Conservation (phyloP, 306 rosid species). For the Elaeagnus macrophylla region DNA sequence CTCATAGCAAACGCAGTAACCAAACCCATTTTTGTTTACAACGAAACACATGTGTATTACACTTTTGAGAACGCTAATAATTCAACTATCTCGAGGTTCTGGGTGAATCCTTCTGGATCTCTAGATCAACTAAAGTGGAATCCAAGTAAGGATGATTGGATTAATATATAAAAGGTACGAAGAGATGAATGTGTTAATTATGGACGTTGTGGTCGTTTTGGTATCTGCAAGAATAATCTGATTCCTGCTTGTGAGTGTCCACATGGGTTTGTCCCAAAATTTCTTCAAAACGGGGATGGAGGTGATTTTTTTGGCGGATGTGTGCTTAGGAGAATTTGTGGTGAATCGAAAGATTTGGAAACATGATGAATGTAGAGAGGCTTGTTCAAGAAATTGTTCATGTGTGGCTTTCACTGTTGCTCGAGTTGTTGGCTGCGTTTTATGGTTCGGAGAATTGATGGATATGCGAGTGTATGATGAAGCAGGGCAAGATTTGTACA, state of each 20-base stretch:
- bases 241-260: slow-evolving; percentile 7
- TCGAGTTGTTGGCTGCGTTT: too few species aligned
- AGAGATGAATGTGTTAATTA: slow-evolving; percentile 26
- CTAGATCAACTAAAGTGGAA: too few species aligned
- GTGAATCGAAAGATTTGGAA: not conserved
- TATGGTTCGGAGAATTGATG: too few species aligned
- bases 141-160: slow-evolving; percentile 8
- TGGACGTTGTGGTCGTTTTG: slow-evolving; percentile 3
- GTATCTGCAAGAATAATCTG: too few species aligned
- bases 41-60: too few species aligned
- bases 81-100: too few species aligned
- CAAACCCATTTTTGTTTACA: slow-evolving; percentile 16
- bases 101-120: too few species aligned
- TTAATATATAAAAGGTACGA: slow-evolving; percentile 8
- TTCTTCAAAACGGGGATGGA: not conserved
- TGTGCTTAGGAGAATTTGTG: slow-evolving; percentile 1
- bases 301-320: slow-evolving; percentile 8
- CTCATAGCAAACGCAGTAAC: not conserved
- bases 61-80: too few species aligned
- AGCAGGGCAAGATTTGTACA: too few species aligned
- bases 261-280: slow-evolving; percentile 1
- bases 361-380: slow-evolving; percentile 20
- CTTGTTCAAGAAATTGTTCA: too few species aligned
- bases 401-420: too few species aligned
- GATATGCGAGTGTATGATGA: too few species aligned